These are phyloP conservation scores for Teunomyces aglyptinius DNA, from an alignment of 805 yeast genomes.

Conservation along the genomic window DNA sequence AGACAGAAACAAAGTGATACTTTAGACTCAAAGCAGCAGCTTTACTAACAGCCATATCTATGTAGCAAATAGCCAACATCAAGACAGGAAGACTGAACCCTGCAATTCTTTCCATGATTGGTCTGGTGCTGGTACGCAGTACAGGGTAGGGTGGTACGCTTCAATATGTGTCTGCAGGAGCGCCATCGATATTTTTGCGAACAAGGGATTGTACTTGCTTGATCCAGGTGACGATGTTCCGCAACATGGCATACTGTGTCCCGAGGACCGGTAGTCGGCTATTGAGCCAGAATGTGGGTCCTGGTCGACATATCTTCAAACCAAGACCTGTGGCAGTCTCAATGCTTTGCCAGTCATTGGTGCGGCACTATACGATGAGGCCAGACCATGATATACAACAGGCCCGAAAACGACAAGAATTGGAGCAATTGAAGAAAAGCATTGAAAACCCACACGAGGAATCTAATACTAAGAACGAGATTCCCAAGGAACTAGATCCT, in stretches of 20 bases:
- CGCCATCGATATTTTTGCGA: constrained; percentile 2
- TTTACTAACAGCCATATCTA: no score
- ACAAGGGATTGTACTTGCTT: neutral
- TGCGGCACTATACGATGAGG: constrained; percentile 2
- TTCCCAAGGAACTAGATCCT: constrained; percentile 5
- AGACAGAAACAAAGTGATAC: no score
- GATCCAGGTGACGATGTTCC: neutral
- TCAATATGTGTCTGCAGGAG: neutral
- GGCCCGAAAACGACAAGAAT: neutral
- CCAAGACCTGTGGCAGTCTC: neutral
- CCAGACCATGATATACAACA: neutral
- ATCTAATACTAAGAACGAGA: neutral
- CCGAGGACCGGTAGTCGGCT: neutral
- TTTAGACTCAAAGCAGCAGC: no score
- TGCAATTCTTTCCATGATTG: no score
- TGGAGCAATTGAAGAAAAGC: neutral
- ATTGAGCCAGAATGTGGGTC: neutral
- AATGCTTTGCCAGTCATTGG: neutral
- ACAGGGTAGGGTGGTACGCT: neutral
- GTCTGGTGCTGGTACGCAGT: no score
- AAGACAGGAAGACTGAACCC: no score
- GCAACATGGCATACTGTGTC: neutral
- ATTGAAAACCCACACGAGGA: neutral
- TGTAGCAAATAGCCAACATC: no score
- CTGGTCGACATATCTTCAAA: neutral